phyloP scores from a whole-genome alignment of 768 basidiomycete species.

The Pleurotus citrinopileatus region DNA sequence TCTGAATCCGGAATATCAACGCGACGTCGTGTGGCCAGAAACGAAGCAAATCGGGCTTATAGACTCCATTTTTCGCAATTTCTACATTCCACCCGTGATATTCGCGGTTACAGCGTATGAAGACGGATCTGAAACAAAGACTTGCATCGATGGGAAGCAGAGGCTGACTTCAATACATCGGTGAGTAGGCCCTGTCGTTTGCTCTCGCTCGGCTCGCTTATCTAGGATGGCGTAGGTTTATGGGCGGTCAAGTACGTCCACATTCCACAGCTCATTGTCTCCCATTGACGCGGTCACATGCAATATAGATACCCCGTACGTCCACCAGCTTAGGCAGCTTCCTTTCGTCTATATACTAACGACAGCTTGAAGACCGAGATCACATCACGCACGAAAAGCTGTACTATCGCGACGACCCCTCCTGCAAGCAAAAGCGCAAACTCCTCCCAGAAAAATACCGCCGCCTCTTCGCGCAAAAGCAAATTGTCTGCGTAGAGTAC shows the following conservation, averaged over 20 bases:
- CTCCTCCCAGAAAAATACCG: conserved; percentile 54
- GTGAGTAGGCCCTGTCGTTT: conserved; percentile 26
- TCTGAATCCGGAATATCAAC: conserved; percentile 76
- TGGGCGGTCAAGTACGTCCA: conserved; percentile 51
- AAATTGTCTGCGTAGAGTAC: conserved; percentile 55
- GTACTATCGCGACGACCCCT: conserved; percentile 41
- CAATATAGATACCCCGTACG: conserved; percentile 42
- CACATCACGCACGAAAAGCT: conserved; percentile 54
- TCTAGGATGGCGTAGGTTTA: conserved; percentile 36
- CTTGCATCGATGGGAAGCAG: conserved; percentile 75
- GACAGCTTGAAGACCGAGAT: conserved; percentile 41
- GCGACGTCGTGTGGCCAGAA: conserved; percentile 68
- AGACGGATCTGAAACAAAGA: conserved; percentile 55
- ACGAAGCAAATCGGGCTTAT: conserved; percentile 58
- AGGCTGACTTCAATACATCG: conserved; percentile 62
- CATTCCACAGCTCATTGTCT: conserved; percentile 2
- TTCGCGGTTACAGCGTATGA: conserved; percentile 54
- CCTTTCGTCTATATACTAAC: not conserved
- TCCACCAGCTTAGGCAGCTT: not conserved
- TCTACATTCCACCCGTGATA: conserved; percentile 65
- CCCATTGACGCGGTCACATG: not conserved
- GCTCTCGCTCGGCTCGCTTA: not conserved
- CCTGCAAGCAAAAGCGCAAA: conserved; percentile 17
- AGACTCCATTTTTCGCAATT: conserved; percentile 63
- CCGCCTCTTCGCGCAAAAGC: conserved; percentile 55